Evolutionary conservation across 495 filamentous ascomycete species (phyloP).

Genomic region (Lophium mytilinum): DNA sequence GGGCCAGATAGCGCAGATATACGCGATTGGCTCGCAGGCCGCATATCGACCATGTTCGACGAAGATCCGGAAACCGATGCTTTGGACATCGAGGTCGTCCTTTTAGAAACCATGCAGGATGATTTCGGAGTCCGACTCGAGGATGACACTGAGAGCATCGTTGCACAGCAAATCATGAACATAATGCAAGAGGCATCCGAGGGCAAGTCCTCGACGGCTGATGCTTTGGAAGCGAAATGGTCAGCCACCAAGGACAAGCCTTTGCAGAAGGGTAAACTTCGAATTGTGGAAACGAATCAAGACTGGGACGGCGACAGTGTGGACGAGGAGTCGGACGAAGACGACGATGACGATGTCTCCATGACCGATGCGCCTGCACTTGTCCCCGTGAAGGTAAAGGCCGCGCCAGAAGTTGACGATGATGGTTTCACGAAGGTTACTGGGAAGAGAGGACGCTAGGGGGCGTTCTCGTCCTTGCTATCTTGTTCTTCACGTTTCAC

Average conservation of each 20-base stretch:
- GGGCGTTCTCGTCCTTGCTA: too few relatives aligned
- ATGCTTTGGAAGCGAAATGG: conserved; percentile 59
- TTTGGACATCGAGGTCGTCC: conserved; percentile 72
- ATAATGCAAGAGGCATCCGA: conserved; percentile 50
- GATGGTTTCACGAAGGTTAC: conserved; percentile 91
- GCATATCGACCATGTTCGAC: conserved; percentile 71
- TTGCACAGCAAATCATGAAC: conserved; percentile 64
- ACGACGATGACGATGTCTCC: conserved; percentile 41
- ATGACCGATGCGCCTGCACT: conserved; percentile 59
- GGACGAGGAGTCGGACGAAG: conserved; percentile 44
- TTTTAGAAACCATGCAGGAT: conserved; percentile 86
- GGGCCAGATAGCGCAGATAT: conserved; percentile 79
- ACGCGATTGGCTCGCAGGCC: conserved; percentile 91
- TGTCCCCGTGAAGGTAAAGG: conserved; percentile 51
- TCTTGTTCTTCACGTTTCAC: too few relatives aligned
- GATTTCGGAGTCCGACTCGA: conserved; percentile 91
- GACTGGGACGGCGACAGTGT: conserved; percentile 50
- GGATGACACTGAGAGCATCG: conserved; percentile 69
- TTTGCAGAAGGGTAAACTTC: conserved; percentile 37
- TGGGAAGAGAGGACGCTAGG: conserved; percentile 51
- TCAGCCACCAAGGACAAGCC: conserved; percentile 48
- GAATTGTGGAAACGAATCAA: conserved; percentile 33
- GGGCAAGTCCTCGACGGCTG: conserved; percentile 61
- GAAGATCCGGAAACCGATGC: conserved; percentile 66
- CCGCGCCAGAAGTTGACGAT: conserved; percentile 74